phyloP scores from a whole-genome alignment of 202 grass and related monocot genomes.

The Tripidium arundinaceum region DNA sequence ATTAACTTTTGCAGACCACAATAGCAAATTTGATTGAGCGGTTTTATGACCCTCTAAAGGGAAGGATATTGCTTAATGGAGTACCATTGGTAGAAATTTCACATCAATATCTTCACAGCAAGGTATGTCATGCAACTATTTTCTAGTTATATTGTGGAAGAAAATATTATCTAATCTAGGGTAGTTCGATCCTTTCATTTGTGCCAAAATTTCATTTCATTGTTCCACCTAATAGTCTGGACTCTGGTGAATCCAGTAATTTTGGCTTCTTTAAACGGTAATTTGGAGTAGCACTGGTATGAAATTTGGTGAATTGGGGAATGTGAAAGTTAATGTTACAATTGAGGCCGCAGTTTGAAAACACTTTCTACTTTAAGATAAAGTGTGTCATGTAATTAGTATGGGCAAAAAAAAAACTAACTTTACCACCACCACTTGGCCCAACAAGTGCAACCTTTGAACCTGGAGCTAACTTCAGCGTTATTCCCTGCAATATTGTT shows the following conservation, averaged over 20 bases:
- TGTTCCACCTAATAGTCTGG: not conserved
- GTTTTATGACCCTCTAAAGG: constrained; percentile 96
- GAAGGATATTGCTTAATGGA: constrained; percentile 79
- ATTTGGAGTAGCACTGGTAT: not conserved
- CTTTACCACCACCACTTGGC: constrained; percentile 98
- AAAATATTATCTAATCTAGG: not conserved
- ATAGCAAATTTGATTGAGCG: constrained; percentile 99
- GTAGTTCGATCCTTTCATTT: not conserved
- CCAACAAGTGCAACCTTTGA: constrained; percentile 98
- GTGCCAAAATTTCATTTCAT: not conserved
- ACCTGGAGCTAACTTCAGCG: constrained; percentile 82
- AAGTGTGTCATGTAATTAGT: constrained; percentile 14
- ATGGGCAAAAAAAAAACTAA: constrained; percentile 35
- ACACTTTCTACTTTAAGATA: constrained; percentile 21
- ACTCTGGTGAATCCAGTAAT: not conserved
- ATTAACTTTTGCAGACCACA: constrained; percentile 58
- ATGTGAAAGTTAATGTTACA: constrained; percentile 14
- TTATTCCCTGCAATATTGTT: constrained; percentile 80
- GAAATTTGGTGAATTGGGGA: constrained; percentile 7
- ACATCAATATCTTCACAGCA: constrained; percentile 74
- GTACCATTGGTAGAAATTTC: constrained; percentile 84
- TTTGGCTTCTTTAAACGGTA: not conserved
- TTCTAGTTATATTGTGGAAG: not conserved
- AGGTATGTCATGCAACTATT: constrained; percentile 49
- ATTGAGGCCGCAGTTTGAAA: not conserved